Evolutionary conservation across 2,329 filamentous ascomycete species (phyloP).

Genomic region (Epichloe amarillans): DNA sequence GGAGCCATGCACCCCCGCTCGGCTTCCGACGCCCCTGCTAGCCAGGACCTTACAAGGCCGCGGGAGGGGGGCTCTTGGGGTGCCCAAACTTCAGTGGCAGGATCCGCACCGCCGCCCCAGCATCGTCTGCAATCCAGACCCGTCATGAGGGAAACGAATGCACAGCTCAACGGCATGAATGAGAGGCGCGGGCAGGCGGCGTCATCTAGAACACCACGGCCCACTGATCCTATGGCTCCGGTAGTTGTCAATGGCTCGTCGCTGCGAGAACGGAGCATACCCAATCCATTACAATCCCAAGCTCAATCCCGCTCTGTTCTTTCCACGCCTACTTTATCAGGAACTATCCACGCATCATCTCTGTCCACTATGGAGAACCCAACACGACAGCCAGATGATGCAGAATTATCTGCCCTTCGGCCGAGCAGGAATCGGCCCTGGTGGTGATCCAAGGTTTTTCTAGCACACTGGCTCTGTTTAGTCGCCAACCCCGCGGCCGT

Average conservation of each 20-base stretch:
- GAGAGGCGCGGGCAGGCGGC: not conserved
- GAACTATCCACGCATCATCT: not conserved
- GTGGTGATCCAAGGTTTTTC: not conserved
- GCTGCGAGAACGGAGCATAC: not conserved
- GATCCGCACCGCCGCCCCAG: not conserved
- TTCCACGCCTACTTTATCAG: not conserved
- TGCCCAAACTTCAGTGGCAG: not conserved
- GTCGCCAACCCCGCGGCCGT: too few relatives aligned
- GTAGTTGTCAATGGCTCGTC: slow-evolving; percentile 3
- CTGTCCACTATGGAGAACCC: not conserved
- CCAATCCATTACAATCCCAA: not conserved
- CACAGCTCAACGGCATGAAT: not conserved
- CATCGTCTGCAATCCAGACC: not conserved
- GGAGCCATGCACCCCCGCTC: not conserved
- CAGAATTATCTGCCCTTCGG: not conserved
- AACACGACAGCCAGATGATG: not conserved
- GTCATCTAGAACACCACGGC: not conserved
- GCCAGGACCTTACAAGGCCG: not conserved
- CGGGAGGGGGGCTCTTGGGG: not conserved
- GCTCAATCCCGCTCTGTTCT: not conserved
- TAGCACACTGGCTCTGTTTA: too few relatives aligned
- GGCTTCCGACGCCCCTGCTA: not conserved
- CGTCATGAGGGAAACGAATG: not conserved
- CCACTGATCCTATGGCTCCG: not conserved
- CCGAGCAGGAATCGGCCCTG: slow-evolving; percentile 5